phyloP scores from a whole-genome alignment of 352 stramenopile genomes.

The Phytopythium chamaehyphon region DNA sequence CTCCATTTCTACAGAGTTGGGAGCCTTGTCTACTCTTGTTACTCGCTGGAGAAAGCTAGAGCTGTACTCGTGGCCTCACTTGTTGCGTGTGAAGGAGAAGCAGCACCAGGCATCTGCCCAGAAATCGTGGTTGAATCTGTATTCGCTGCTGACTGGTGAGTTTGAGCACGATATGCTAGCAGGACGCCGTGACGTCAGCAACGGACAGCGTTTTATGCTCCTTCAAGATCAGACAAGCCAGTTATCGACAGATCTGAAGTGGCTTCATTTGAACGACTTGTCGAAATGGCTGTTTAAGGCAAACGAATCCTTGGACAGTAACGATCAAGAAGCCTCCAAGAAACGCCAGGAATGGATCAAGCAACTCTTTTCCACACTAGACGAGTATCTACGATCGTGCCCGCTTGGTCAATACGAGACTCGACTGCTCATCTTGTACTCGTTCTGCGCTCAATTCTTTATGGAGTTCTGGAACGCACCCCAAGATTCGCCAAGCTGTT shows the following conservation, averaged over 20 bases:
- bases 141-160: constrained; percentile 77
- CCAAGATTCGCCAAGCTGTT: not conserved
- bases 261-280: constrained; percentile 58
- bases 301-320: not conserved
- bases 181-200: not conserved
- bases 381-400: constrained; percentile 89
- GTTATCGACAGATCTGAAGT: constrained; percentile 33
- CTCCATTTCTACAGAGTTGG: constrained; percentile 89
- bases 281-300: constrained; percentile 59
- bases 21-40: constrained; percentile 92
- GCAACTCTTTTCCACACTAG: constrained; percentile 86
- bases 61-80: constrained; percentile 95
- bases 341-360: constrained; percentile 68
- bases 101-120: constrained; percentile 67
- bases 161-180: constrained; percentile 45
- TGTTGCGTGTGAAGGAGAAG: constrained; percentile 90
- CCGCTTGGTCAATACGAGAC: constrained; percentile 90
- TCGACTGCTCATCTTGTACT: constrained; percentile 87
- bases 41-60: constrained; percentile 98
- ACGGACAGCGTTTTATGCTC: not conserved
- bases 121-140: constrained; percentile 89
- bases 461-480: constrained; percentile 58
- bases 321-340: constrained; percentile 2
- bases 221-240: constrained; percentile 1
- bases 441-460: constrained; percentile 83